Evolutionary conservation across 176 grass and related monocot genomes (phyloP).

Genomic region (Guadua angustifolia): DNA sequence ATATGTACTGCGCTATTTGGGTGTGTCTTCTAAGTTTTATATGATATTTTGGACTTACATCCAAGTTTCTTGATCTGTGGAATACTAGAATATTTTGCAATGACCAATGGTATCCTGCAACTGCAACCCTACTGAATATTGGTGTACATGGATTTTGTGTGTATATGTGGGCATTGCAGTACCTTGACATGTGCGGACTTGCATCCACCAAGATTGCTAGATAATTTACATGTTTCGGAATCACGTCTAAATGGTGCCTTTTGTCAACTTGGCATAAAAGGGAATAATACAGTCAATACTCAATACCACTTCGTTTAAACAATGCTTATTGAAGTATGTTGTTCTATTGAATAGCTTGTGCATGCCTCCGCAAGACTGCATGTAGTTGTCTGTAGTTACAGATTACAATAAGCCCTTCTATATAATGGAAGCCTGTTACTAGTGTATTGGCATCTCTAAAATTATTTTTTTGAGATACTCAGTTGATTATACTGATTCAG

Average conservation of each 20-base stretch:
- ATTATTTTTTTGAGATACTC: conserved; percentile 33
- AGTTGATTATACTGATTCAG: conserved; percentile 61
- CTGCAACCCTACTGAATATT: background rate
- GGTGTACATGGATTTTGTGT: conserved; percentile 3
- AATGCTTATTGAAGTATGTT: background rate
- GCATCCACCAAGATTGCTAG: conserved; percentile 18
- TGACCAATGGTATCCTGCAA: background rate
- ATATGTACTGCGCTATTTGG: background rate
- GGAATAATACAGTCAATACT: background rate
- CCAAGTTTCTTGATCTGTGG: background rate
- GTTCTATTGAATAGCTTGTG: background rate
- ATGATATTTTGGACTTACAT: background rate
- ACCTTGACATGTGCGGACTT: background rate
- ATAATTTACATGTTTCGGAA: conserved; percentile 5
- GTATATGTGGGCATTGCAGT: background rate
- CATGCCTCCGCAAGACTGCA: background rate
- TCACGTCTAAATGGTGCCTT: background rate
- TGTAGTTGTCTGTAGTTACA: conserved; percentile 34
- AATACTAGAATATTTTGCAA: background rate
- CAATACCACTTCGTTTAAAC: background rate
- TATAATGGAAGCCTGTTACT: conserved; percentile 4
- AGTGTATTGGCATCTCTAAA: conserved; percentile 1
- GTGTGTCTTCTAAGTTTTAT: background rate
- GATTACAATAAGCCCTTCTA: conserved; percentile 12
- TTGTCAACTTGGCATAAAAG: conserved; percentile 25